Conservation (phyloP, 768 basidiomycete genomes). For the Amanita rimosa region DNA sequence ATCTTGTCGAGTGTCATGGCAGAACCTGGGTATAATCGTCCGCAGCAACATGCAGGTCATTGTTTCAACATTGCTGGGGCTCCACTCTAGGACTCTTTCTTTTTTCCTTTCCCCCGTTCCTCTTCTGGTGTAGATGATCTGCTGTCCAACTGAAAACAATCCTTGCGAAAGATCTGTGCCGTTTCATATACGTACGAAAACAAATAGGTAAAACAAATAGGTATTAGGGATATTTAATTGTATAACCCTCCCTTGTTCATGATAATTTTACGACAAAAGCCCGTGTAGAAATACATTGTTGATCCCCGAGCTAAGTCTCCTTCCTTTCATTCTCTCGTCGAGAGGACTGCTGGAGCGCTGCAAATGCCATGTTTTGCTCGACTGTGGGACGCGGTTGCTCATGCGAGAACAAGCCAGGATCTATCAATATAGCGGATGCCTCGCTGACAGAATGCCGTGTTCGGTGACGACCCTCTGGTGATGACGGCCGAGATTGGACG, state of each 20-base stretch:
- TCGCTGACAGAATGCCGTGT: slow-evolving; percentile 19
- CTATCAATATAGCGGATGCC: slow-evolving; percentile 31
- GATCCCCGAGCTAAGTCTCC: neutral
- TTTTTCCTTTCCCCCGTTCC: slow-evolving; percentile 3
- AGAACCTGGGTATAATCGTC: slow-evolving; percentile 19
- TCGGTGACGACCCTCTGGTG: slow-evolving; percentile 26
- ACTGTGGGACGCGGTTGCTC: slow-evolving; percentile 50
- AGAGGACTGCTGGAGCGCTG: slow-evolving; percentile 32
- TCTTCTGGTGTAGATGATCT: slow-evolving; percentile 7
- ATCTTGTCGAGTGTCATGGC: slow-evolving; percentile 17
- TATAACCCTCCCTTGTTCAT: slow-evolving; percentile 5
- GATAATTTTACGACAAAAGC: slow-evolving; percentile 6
- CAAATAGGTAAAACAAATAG: slow-evolving; percentile 3
- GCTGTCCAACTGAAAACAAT: slow-evolving; percentile 9
- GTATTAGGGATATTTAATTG: slow-evolving; percentile 8
- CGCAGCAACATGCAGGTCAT: slow-evolving; percentile 4
- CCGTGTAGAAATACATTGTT: slow-evolving; percentile 2
- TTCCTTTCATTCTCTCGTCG: neutral
- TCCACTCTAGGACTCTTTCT: slow-evolving; percentile 13
- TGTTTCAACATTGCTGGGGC: slow-evolving; percentile 3
- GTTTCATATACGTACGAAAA: slow-evolving; percentile 7
- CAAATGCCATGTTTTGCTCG: slow-evolving; percentile 81
- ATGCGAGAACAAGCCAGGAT: slow-evolving; percentile 26
- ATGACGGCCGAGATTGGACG: slow-evolving; percentile 38
- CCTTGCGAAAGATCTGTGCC: slow-evolving; percentile 9